These are phyloP conservation scores for Globisporangium echinulatum DNA, from an alignment of 352 stramenopile genomes.

Conservation along the genomic window DNA sequence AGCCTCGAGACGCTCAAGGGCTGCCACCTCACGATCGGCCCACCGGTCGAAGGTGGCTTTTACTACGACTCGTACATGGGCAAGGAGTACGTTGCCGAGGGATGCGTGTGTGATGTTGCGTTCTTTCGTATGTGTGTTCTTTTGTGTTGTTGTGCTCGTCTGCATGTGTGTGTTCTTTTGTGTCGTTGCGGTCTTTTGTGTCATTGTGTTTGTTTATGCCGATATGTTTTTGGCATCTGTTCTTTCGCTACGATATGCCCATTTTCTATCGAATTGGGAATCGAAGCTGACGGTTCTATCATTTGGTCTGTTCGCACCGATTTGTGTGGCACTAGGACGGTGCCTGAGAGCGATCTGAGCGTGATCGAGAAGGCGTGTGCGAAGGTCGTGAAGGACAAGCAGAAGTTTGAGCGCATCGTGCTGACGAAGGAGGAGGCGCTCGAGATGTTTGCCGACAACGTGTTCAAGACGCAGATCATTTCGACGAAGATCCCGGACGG, in stretches of 20 bases:
- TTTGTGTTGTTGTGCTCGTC: background rate
- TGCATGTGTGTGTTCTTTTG: background rate
- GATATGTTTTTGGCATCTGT: background rate
- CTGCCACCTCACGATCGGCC: conserved; percentile 95
- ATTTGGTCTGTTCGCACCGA: too few relatives aligned
- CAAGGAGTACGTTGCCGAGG: conserved; percentile 23
- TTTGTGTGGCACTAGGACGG: conserved; percentile 19
- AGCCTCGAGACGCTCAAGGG: conserved; percentile 96
- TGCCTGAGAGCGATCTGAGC: conserved; percentile 75
- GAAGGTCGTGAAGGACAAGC: conserved; percentile 95
- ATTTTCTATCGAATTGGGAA: too few relatives aligned
- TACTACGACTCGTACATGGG: conserved; percentile 99
- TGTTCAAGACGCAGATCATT: conserved; percentile 98
- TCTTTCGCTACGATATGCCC: background rate
- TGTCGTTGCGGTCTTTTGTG: background rate
- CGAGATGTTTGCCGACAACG: conserved; percentile 98
- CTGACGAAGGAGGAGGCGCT: conserved; percentile 98
- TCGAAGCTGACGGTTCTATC: too few relatives aligned
- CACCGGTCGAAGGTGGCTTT: conserved; percentile 94
- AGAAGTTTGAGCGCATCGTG: conserved; percentile 97
- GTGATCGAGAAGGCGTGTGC: conserved; percentile 89
- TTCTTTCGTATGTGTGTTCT: conserved; percentile 2
- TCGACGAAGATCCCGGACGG: conserved; percentile 96
- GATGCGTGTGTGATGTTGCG: background rate
- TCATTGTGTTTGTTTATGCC: too few relatives aligned